phyloP scores from a whole-genome alignment of 352 stramenopile species.

The Hyaloperonospora arabidopsidis region DNA sequence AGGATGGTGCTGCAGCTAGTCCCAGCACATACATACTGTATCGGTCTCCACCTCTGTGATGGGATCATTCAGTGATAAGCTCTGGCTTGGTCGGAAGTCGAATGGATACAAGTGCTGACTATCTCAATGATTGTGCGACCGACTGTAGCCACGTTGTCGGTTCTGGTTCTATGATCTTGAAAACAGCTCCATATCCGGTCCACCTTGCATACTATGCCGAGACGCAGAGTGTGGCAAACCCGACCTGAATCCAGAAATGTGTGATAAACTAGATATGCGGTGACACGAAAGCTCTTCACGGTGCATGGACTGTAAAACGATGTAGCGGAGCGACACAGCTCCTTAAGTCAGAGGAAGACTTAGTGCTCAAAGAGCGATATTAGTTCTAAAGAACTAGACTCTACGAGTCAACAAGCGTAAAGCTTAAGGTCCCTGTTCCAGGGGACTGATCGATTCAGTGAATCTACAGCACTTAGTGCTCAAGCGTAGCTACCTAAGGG shows the following conservation, averaged over 20 bases:
- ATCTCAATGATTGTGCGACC: conserved; percentile 14
- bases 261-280: conserved; percentile 27
- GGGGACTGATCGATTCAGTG: too few relatives aligned
- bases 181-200: conserved; percentile 21
- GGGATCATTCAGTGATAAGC: conserved; percentile 30
- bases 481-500: too few relatives aligned
- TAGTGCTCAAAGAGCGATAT: too few relatives aligned
- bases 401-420: too few relatives aligned
- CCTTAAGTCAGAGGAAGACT: too few relatives aligned
- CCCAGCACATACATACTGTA: conserved; percentile 30
- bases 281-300: conserved; percentile 22
- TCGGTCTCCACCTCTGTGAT: conserved; percentile 28
- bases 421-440: too few relatives aligned
- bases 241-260: conserved; percentile 21
- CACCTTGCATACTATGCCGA: conserved; percentile 12
- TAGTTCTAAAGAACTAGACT: too few relatives aligned
- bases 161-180: conserved; percentile 22
- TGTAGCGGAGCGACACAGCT: too few relatives aligned
- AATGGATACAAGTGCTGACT: conserved; percentile 32
- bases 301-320: conserved; percentile 71
- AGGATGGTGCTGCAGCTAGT: conserved; percentile 12
- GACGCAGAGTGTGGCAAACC: conserved; percentile 16
- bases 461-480: too few relatives aligned
- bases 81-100: conserved; percentile 30
- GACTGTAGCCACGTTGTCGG: conserved; percentile 19